Base-by-base conservation (phyloP, 2,329 filamentous ascomycete genomes). In the Rutstroemia sp. region DNA sequence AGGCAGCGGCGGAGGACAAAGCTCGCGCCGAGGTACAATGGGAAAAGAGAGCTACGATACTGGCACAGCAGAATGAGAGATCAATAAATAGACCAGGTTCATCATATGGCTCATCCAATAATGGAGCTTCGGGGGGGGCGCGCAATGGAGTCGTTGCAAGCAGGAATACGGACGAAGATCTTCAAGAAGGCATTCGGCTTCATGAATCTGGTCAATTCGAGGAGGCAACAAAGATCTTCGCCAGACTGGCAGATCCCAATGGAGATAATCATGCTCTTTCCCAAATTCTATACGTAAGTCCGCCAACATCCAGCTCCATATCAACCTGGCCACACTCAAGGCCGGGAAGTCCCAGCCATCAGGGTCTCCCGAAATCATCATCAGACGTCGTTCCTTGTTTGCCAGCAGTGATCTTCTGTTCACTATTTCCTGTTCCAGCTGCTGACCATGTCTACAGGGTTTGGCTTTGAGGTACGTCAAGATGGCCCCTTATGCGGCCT, bases 151-250 rank as follows among this genome's bases (percentile, higher is more conserved):
- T 62, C 47, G 75, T 81, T 38, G 79, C 76, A 53, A 77, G 75
- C 49, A 76, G 80, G 67, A 72, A 73, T 57, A 79, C 79, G 54
- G 82, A 86, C 69, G 78, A 80, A 58, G 85, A 89, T 71, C 96
- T 99, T 58, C 92, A 96, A 72, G 86, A 95, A 73, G 94, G 94
- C n/a, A 99, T 99, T 69, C 81, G 87, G 59, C 77, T 97, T 62
- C 94, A 99, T 70, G 94, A 99, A 73, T 79, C 77, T 48, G 92
- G 92, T 57, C 80, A 94, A 59, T 79, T 96, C 56, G 82, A 84
- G 66, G 74, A 78, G 66, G 94, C 91, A 53, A 96, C 94, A n/a
- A 76, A 77, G 52, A 82, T 97, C 73, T 99, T 99, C 73, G 88
- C 84, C 27, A 77, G 79, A 59, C 77, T 99, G 63, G 94, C 94